These are phyloP conservation scores for Thraustochytrium sp. DNA, from an alignment of 352 stramenopile genomes.

Conservation along the genomic window DNA sequence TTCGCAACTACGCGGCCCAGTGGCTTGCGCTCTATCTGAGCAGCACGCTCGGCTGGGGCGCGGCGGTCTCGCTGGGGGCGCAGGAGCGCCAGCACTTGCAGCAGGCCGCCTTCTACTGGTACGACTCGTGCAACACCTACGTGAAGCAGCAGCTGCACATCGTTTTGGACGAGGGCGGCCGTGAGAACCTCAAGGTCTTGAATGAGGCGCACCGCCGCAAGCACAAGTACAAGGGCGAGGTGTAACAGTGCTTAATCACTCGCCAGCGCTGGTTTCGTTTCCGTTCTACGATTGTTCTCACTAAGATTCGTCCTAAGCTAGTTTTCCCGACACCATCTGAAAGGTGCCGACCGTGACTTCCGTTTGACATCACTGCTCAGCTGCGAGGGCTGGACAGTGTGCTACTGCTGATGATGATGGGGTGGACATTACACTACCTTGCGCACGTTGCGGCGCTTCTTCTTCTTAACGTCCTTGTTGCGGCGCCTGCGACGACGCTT, in stretches of 20 bases:
- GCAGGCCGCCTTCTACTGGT: not conserved
- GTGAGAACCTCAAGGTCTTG: not conserved
- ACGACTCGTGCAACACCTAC: not conserved
- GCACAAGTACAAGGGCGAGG: slow-evolving; percentile 32
- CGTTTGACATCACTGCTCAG: not conserved
- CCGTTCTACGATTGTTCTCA: not conserved
- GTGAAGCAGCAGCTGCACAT: slow-evolving; percentile 15
- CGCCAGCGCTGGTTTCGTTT: not conserved
- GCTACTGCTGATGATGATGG: not conserved
- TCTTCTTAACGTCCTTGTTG: not conserved
- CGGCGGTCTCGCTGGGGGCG: not conserved
- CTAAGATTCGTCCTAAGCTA: not conserved
- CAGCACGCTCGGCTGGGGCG: not conserved
- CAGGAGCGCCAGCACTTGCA: not conserved
- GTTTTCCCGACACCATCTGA: not conserved
- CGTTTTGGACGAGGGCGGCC: not conserved
- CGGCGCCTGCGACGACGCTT: not conserved
- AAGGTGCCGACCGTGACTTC: too few species aligned
- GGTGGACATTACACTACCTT: not conserved
- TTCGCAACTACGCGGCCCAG: not conserved
- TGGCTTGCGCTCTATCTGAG: slow-evolving; percentile 9
- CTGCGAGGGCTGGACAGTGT: not conserved
- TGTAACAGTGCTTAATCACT: not conserved
- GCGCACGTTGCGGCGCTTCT: slow-evolving; percentile 23
- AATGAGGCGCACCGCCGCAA: not conserved